A percentile compares a stretch with the other conserved stretches of the same genome.
Conservation (phyloP, 2,329 filamentous ascomycete species). For the Trichoderma aggressivum region DNA sequence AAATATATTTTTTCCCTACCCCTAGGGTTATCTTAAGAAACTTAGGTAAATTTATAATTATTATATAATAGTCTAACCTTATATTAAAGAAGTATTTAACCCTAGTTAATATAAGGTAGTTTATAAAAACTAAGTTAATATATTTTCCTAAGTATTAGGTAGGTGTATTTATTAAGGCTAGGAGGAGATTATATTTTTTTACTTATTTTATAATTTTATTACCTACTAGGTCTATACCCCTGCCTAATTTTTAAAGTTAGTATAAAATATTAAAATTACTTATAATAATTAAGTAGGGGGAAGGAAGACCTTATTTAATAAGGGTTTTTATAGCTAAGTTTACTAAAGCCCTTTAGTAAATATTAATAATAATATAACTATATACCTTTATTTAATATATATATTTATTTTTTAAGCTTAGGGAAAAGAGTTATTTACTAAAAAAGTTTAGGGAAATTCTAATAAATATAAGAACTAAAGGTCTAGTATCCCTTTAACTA, state of each 20-base stretch:
- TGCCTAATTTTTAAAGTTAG: background rate
- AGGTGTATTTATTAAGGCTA: background rate
- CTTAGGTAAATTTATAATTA: background rate
- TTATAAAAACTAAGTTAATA: background rate
- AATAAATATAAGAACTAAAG: constrained; percentile 4
- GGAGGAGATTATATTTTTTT: background rate
- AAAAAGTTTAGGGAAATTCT: background rate
- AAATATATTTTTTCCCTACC: background rate
- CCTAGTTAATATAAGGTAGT: background rate
- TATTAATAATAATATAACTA: background rate
- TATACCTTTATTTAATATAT: background rate
- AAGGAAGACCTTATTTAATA: background rate
- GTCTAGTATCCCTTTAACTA: background rate
- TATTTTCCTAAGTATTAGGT: background rate
- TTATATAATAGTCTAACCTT: background rate
- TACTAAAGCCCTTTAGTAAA: no score
- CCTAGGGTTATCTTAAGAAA: background rate
- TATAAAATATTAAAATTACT: background rate
- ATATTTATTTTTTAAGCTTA: background rate
- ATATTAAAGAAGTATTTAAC: background rate
- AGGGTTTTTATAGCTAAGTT: background rate
- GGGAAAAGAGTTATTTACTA: background rate
- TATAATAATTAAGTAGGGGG: background rate
- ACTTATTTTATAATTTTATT: background rate
- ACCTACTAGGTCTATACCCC: background rate